Base-by-base conservation (phyloP, 1,139 yeast species). In the Meyerozyma athensensis region DNA sequence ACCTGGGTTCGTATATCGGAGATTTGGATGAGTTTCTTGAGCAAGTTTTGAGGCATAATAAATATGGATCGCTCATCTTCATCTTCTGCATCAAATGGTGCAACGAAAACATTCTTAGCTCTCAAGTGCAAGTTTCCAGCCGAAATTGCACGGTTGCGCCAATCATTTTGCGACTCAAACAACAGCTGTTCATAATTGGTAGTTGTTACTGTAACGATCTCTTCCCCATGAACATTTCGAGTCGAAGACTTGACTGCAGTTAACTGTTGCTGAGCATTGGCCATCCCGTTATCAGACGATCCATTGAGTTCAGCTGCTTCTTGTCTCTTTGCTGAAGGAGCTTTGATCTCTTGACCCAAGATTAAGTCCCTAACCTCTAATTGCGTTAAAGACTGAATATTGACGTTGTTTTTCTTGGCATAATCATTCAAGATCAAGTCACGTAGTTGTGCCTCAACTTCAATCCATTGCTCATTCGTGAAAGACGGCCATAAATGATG, bases 401-500 rank as follows among this genome's bases (percentile, higher is more conserved):
- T 86, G 34, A 92, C 89, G 49, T 85, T 84, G 57, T 89, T 83
- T 58, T 86, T 84, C 60, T 80, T 80, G 26, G 95, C 86, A 54
- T 87, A 92, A 54, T 90, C 97, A 39, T 76, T 74, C 45, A 94
- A 67, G 43, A 94, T 89, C 58, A 94, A 65, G 53, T 92, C 98
- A 45, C 97, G 79, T 47, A 94, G 66, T 57, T 86, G 86, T 4
- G 86, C 71, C 58, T 94, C 99, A 24, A 90, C 86, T 33, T 79
- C 81, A 37, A 86, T 77, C 99, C 99, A 94, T 58, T 89, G 96
- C 22, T 86, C 95, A 47, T 82, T 86, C 3, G 77, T 67, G 44
- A 89, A 79, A 1, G 94, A 68, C 2, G 99, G 99, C 99, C 99
- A 94, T 33, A 92, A 63, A 56, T 90, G 97, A 53, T 89, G 86